These are phyloP conservation scores for Aureobasidium sp. DNA, from an alignment of 2,329 filamentous ascomycete genomes.

Conservation along the genomic window DNA sequence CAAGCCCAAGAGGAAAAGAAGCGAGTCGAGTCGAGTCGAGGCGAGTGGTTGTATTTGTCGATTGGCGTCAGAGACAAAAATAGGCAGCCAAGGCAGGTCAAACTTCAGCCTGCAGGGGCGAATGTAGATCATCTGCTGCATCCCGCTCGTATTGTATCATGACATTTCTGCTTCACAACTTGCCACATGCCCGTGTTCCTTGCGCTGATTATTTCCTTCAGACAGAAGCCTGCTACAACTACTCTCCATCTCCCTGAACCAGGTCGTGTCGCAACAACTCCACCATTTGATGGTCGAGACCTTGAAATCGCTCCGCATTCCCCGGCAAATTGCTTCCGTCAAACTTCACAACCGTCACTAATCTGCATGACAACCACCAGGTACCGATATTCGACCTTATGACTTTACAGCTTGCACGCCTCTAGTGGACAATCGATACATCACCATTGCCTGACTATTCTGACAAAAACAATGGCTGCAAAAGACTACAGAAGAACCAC, in stretches of 20 bases:
- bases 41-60: neutral
- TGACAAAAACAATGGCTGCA: slow-evolving; percentile 1
- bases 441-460: too few species aligned
- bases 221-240: too few species aligned
- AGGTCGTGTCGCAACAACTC: too few species aligned
- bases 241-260: too few species aligned
- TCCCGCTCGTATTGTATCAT: slow-evolving; percentile 10
- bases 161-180: neutral
- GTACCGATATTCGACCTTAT: neutral
- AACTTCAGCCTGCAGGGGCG: slow-evolving; percentile 10
- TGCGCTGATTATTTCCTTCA: too few species aligned
- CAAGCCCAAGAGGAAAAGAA: neutral
- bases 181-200: neutral
- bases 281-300: neutral
- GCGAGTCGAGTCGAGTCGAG: neutral
- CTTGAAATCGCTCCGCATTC: neutral
- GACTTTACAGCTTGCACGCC: too few species aligned
- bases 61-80: slow-evolving; percentile 14
- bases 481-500: neutral
- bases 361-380: slow-evolving; percentile 3
- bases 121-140: slow-evolving; percentile 1
- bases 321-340: slow-evolving; percentile 1
- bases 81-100: slow-evolving; percentile 9
- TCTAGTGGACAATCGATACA: too few species aligned
- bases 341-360: slow-evolving; percentile 6